A percentile compares a stretch with the other conserved stretches of the same genome.
Conservation (phyloP, 176 grass and related monocot genomes). For the Carex kokanica region DNA sequence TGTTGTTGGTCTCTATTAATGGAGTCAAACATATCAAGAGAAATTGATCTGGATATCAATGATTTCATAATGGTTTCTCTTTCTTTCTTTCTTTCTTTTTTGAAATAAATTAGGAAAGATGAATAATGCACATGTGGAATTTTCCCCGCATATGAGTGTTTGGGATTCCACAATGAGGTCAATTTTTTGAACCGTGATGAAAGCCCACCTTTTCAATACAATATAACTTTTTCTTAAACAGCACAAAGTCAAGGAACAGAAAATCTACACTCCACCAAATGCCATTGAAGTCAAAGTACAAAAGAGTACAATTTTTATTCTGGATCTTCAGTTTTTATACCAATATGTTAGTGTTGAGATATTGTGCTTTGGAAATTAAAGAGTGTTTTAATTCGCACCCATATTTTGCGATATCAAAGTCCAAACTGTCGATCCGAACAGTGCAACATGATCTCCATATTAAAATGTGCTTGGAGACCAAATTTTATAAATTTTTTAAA, state of each 20-base stretch:
- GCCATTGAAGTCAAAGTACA: not conserved
- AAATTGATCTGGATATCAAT: not conserved
- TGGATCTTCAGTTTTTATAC: not conserved
- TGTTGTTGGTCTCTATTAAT: not conserved
- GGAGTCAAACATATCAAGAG: not conserved
- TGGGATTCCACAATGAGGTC: not conserved
- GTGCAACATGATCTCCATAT: no score
- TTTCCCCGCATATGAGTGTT: not conserved
- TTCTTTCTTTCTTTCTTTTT: not conserved
- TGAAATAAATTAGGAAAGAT: not conserved
- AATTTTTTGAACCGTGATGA: not conserved
- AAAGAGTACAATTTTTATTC: not conserved
- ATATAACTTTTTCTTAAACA: not conserved
- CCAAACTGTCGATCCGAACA: no score
- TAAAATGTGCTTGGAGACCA: no score
- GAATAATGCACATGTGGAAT: not conserved
- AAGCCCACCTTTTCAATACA: not conserved
- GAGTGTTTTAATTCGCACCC: no score
- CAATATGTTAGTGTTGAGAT: not conserved
- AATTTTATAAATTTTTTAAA: no score
- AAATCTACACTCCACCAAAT: not conserved
- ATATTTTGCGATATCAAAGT: no score
- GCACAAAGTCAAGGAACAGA: not conserved
- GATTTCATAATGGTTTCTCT: not conserved
- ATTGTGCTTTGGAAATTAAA: no score